Conservation (phyloP, 2,329 filamentous ascomycete species). For the Colletotrichum sp. region DNA sequence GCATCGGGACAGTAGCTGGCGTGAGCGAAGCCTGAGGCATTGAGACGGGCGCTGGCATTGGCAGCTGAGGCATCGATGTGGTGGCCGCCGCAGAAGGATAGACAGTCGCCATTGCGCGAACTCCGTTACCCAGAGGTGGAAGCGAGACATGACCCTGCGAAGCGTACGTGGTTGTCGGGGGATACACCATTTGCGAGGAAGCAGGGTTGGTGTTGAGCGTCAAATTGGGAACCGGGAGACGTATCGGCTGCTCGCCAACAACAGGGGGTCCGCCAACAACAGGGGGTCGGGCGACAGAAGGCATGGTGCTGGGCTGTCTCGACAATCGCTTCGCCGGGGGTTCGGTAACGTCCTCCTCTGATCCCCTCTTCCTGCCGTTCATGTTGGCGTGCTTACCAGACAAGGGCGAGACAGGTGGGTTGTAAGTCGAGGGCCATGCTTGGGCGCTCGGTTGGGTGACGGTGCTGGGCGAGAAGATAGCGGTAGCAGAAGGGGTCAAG, state of each 20-base stretch:
- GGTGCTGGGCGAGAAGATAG: constrained; percentile 46
- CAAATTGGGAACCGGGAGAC: constrained; percentile 75
- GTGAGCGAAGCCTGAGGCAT: constrained; percentile 20
- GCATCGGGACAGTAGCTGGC: constrained; percentile 21
- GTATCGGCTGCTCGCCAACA: constrained; percentile 36
- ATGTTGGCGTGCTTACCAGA: constrained; percentile 44
- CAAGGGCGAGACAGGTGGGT: constrained; percentile 52
- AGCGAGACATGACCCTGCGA: constrained; percentile 58
- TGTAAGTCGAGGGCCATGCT: constrained; percentile 42
- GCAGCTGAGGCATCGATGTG: constrained; percentile 23
- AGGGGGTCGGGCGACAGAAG: constrained; percentile 1
- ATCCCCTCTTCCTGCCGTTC: constrained; percentile 54
- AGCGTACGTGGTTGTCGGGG: constrained; percentile 43
- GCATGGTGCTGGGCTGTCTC: constrained; percentile 29
- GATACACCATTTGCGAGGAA: constrained; percentile 32
- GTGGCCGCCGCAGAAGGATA: constrained; percentile 55
- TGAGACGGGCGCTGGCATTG: constrained; percentile 14
- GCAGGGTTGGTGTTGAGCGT: constrained; percentile 60
- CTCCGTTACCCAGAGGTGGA: constrained; percentile 64
- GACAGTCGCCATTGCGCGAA: constrained; percentile 78
- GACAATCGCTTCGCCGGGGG: constrained; percentile 59
- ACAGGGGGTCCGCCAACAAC: constrained; percentile 22
- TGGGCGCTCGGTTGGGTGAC: constrained; percentile 32
- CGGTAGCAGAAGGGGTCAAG: constrained; percentile 36
- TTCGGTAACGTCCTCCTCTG: constrained; percentile 55